phyloP scores from a whole-genome alignment of 331 rosid genomes.

The Pyracantha coccinea region DNA sequence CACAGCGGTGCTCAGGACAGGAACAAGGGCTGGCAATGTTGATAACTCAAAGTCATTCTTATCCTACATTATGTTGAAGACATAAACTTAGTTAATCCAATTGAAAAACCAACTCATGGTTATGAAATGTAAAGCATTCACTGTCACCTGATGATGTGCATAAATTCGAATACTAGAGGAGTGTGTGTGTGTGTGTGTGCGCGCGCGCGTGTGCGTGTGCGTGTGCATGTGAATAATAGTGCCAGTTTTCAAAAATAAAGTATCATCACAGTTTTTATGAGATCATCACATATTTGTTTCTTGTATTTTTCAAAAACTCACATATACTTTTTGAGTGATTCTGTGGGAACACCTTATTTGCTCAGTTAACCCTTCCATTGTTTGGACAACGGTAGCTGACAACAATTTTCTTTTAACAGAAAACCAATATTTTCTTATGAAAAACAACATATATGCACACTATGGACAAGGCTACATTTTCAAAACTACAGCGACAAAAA shows the following conservation, averaged over 20 bases:
- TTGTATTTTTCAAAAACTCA: neutral
- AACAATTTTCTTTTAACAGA: neutral
- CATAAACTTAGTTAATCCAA: constrained; percentile 5
- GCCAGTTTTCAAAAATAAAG: neutral
- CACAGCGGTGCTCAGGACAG: constrained; percentile 74
- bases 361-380: neutral
- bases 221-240: neutral
- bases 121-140: neutral
- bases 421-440: neutral
- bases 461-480: neutral
- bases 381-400: neutral
- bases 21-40: constrained; percentile 93
- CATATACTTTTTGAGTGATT: neutral
- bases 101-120: neutral
- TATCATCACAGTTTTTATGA: neutral
- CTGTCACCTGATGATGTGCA: neutral
- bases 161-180: neutral
- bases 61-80: constrained; percentile 44
- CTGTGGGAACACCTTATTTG: neutral
- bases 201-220: fast-evolving
- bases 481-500: neutral
- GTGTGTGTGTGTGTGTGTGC: neutral
- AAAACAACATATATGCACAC: neutral
- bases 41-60: constrained; percentile 88
- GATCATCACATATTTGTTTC: neutral